phyloP scores from a whole-genome alignment of 306 rosid genomes.

The Pachyrhizus erosus region DNA sequence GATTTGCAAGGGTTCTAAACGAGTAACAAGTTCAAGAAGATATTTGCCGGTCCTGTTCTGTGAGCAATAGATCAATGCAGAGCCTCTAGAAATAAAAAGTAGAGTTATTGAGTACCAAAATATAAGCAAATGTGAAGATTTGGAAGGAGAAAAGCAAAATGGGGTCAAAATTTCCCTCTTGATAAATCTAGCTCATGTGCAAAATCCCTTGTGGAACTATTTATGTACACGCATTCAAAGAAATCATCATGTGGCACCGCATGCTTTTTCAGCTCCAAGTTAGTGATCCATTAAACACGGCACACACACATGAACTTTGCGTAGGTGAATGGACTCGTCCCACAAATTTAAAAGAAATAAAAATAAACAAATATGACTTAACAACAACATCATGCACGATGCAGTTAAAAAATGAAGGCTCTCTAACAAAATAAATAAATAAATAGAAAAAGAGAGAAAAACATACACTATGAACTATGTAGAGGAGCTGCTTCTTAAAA shows the following conservation, averaged over 20 bases:
- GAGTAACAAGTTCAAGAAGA: slow-evolving; percentile 34
- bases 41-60: neutral
- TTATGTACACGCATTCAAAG: slow-evolving; percentile 47
- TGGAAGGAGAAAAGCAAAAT: slow-evolving; percentile 35
- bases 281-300: slow-evolving; percentile 79
- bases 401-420: neutral
- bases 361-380: neutral
- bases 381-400: neutral
- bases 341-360: neutral
- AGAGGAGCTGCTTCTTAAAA: neutral
- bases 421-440: neutral
- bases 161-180: slow-evolving; percentile 10
- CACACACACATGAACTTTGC: slow-evolving; percentile 58
- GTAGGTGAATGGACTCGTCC: neutral
- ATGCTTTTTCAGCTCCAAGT: slow-evolving; percentile 45
- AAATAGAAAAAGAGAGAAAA: neutral
- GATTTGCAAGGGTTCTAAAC: slow-evolving; percentile 24
- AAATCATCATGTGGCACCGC: slow-evolving; percentile 39
- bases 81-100: slow-evolving; percentile 22
- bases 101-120: slow-evolving; percentile 29
- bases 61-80: neutral
- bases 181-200: slow-evolving; percentile 48
- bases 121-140: slow-evolving; percentile 19
- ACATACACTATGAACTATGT: neutral
- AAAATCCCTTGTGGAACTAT: slow-evolving; percentile 46